These are phyloP conservation scores for Melanogaster broomeanus DNA, from an alignment of 768 basidiomycete genomes.

Conservation along the genomic window DNA sequence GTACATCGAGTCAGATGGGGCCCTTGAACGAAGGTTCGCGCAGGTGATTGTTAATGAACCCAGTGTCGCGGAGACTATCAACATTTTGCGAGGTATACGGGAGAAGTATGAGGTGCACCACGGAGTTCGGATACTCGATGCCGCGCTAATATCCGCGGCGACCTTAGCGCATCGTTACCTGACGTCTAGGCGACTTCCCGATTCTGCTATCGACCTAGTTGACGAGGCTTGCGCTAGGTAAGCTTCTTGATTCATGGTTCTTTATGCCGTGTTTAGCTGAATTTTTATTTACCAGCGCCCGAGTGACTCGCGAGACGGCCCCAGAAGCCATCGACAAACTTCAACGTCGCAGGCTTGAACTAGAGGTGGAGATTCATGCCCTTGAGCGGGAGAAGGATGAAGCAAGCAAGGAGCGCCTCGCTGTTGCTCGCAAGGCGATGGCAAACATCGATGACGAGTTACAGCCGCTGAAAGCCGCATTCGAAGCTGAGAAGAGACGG, in stretches of 20 bases:
- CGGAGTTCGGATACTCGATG: constrained; percentile 86
- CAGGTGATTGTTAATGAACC: constrained; percentile 95
- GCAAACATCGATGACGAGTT: constrained; percentile 86
- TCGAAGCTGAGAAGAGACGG: constrained; percentile 83
- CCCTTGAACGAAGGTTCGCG: constrained; percentile 88
- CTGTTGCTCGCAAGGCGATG: constrained; percentile 71
- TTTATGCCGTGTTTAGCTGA: neutral
- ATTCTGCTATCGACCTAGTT: constrained; percentile 88
- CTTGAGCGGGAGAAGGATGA: constrained; percentile 89
- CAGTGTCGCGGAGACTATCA: constrained; percentile 84
- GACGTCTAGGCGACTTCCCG: constrained; percentile 76
- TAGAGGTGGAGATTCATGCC: constrained; percentile 95
- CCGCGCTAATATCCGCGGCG: constrained; percentile 86
- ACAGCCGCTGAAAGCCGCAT: constrained; percentile 77
- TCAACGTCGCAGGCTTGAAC: constrained; percentile 83
- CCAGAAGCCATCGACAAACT: constrained; percentile 93
- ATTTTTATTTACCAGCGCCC: constrained; percentile 50
- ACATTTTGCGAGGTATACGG: constrained; percentile 89
- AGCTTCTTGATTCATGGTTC: constrained; percentile 18
- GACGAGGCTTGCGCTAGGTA: constrained; percentile 91
- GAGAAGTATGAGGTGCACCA: constrained; percentile 95
- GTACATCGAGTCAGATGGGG: constrained; percentile 91
- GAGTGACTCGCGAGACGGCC: constrained; percentile 91
- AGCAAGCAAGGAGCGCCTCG: constrained; percentile 83
- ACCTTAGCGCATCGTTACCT: constrained; percentile 93